Percentiles rank a stretch among this genome's conserved stretches.
These are phyloP conservation scores for Candida multigemmis DNA, from an alignment of 805 yeast genomes.

Conservation along the genomic window DNA sequence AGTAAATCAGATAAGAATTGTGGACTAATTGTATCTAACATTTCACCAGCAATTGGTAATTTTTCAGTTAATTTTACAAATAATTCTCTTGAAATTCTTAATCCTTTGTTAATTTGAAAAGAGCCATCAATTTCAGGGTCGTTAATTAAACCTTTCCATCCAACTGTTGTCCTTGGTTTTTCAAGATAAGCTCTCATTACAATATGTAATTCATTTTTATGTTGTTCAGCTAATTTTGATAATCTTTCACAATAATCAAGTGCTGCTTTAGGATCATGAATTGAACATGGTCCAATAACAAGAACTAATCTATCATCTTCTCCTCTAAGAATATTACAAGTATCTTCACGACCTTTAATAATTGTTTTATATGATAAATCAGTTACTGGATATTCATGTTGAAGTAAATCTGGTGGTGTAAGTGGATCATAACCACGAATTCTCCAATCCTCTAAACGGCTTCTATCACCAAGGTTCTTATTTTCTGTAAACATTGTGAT, in stretches of 20 bases:
- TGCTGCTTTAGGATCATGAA: conserved; percentile 87
- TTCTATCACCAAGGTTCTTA: conserved; percentile 76
- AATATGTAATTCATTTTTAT: conserved; percentile 67
- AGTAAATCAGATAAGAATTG: conserved; percentile 88
- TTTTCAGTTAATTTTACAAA: conserved; percentile 74
- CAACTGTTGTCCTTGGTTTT: conserved; percentile 98
- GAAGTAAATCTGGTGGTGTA: conserved; percentile 85
- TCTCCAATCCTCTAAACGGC: conserved; percentile 50
- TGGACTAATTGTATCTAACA: conserved; percentile 97
- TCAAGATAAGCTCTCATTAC: conserved; percentile 97
- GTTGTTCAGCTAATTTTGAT: conserved; percentile 57
- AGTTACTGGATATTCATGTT: conserved; percentile 70
- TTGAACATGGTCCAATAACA: conserved; percentile 94
- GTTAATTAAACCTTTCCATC: conserved; percentile 97
- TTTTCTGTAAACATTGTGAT: conserved; percentile 72
- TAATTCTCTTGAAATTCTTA: conserved; percentile 77
- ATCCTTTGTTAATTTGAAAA: conserved; percentile 91
- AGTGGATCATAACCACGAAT: conserved; percentile 85
- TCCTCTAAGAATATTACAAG: conserved; percentile 64
- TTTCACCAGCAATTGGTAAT: conserved; percentile 92
- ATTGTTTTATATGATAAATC: conserved; percentile 52
- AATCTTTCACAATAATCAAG: conserved; percentile 75
- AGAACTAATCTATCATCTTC: conserved; percentile 78
- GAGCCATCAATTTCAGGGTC: conserved; percentile 93
- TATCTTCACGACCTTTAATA: conserved; percentile 67